phyloP scores from a whole-genome alignment of 306 rosid genomes.

The Ochetophila trinervis region DNA sequence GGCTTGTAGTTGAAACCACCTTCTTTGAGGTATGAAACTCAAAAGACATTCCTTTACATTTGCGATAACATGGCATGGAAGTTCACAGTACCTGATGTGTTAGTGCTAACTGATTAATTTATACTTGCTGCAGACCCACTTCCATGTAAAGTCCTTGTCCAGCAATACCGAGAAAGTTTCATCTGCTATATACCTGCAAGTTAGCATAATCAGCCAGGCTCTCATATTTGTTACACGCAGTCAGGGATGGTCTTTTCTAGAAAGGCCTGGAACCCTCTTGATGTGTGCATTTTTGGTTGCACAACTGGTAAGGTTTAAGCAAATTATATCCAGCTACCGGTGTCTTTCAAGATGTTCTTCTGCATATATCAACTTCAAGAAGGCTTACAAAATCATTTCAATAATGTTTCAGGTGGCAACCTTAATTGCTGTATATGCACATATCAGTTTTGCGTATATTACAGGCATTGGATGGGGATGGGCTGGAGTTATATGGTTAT shows the following conservation, averaged over 20 bases:
- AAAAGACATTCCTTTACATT: neutral
- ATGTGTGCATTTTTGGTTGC: constrained; percentile 80
- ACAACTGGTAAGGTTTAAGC: constrained; percentile 52
- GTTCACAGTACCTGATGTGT: constrained; percentile 10
- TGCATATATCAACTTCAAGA: neutral
- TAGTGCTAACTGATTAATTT: constrained; percentile 5
- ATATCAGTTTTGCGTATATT: constrained; percentile 65
- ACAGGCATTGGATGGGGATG: constrained; percentile 87
- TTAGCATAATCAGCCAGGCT: constrained; percentile 89
- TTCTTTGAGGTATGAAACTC: constrained; percentile 64
- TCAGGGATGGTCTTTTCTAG: constrained; percentile 69
- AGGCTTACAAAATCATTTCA: constrained; percentile 12
- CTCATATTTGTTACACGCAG: constrained; percentile 83
- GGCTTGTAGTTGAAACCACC: constrained; percentile 51
- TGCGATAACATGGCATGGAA: constrained; percentile 4
- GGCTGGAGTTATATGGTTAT: constrained; percentile 87
- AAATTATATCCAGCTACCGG: neutral
- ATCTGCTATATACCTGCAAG: constrained; percentile 76
- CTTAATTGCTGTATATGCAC: constrained; percentile 74
- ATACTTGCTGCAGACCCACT: constrained; percentile 49
- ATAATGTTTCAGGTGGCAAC: constrained; percentile 67
- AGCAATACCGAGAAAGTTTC: constrained; percentile 56
- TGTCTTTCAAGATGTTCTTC: neutral
- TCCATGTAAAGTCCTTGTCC: constrained; percentile 53
- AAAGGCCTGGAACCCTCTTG: constrained; percentile 71